Conservation (phyloP, 106 monocot species). For the Acanthochlamys bracteata region DNA sequence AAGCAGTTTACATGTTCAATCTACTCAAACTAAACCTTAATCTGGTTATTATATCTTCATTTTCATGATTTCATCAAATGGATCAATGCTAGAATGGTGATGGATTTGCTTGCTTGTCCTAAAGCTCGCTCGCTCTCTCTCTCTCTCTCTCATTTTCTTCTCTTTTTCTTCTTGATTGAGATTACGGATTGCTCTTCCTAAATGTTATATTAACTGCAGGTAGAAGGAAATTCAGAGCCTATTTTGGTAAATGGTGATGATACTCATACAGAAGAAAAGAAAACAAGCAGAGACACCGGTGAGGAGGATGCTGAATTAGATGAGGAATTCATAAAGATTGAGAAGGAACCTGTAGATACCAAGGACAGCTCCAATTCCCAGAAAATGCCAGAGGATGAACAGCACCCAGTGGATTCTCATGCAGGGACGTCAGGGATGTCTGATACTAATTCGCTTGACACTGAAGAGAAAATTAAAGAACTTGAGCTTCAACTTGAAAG, state of each 20-base stretch:
- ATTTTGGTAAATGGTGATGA: conserved; percentile 21
- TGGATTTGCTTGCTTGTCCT: too few relatives aligned
- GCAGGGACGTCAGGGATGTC: background rate
- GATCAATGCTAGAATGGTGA: too few relatives aligned
- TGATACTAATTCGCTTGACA: conserved; percentile 11
- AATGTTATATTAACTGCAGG: conserved; percentile 16
- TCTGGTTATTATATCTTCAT: too few relatives aligned
- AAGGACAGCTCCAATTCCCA: conserved; percentile 19
- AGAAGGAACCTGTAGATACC: conserved; percentile 31
- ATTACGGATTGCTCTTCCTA: background rate
- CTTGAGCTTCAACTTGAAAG: conserved; percentile 36
- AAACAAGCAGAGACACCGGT: conserved; percentile 26
- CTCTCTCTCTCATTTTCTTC: background rate
- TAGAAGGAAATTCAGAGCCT: conserved; percentile 19
- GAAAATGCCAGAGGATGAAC: conserved; percentile 12
- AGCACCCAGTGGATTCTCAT: background rate
- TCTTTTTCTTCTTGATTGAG: background rate
- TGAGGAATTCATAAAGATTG: conserved; percentile 37
- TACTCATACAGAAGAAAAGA: conserved; percentile 8
- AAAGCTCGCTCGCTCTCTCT: background rate
- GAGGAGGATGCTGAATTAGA: conserved; percentile 25
- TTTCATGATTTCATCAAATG: too few relatives aligned
- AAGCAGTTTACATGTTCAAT: too few relatives aligned
- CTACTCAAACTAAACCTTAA: too few relatives aligned
- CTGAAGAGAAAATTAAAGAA: conserved; percentile 33